Base-by-base conservation (phyloP, 1,139 yeast genomes). In the Geotrichum australiense region DNA sequence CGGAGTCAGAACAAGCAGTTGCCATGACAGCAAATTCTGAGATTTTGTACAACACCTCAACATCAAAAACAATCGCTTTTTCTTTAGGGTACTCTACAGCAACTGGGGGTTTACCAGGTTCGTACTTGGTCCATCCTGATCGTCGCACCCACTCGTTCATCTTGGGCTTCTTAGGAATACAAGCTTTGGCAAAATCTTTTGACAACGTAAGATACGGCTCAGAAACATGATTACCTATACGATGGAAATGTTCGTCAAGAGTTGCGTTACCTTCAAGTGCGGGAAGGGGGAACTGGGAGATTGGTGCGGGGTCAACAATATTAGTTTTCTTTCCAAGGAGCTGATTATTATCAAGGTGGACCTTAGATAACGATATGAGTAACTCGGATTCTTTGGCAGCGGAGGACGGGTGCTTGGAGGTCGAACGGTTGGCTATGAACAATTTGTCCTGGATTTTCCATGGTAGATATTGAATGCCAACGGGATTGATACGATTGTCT, bases 81-180 rank as follows among this genome's bases (percentile, higher is more conserved):
- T 78, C 79, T 43, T 77, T 78, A 0, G 99, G 99, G 53, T 63
- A 78, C 0, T 68, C 70, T 0, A 93, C 97, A 0, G 61, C 49
- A 30, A 64, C 62, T 0, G 95, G 91, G 0, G 55, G 51, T 1
- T 50, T 51, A 1, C 76, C 78, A 0, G 66, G 62, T 3, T 64
- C 74, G 59, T 93, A 93, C 51, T 81, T 69, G 15, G 78, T 71
- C 99, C 99, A 93, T 2, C 98, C 98, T 2, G 87, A 63, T 28
- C 46, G 43, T 18, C 29, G 36, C 14, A 51, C 32, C 60, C 61
- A 57, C 2, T 46, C 36, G 5, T 37, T 30, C 1, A 45, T 42
- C 3, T 58, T 47, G 0, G 94, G 93, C 45, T 42, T 53, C 12
- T 54, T 52, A 1, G 82, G 80, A 14, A 78, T 53, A 2, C 52